phyloP scores from a whole-genome alignment of 2,329 filamentous ascomycete species.

The Aspergillus sp. region DNA sequence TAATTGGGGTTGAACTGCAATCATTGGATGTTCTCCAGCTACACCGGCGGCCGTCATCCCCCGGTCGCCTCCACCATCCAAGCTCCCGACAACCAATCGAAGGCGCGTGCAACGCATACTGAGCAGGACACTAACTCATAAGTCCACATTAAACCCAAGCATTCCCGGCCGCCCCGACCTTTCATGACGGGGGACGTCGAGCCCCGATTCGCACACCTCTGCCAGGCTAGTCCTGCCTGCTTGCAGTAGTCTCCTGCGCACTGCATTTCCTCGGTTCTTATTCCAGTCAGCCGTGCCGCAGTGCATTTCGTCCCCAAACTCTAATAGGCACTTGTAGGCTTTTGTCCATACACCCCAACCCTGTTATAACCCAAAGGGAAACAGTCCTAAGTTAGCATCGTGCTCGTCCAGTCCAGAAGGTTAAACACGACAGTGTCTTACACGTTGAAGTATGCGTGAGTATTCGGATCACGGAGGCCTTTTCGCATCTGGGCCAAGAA shows the following conservation, averaged over 20 bases:
- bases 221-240: neutral
- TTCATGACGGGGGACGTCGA: neutral
- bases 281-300: neutral
- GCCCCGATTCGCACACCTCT: neutral
- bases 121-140: neutral
- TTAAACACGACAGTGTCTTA: constrained; percentile 12
- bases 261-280: neutral
- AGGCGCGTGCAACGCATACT: neutral
- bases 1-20: neutral
- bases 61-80: neutral
- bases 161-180: constrained; percentile 12
- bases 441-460: constrained; percentile 28
- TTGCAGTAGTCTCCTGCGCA: neutral
- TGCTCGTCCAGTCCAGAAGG: neutral
- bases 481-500: constrained; percentile 27
- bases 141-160: neutral
- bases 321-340: constrained; percentile 11
- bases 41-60: neutral
- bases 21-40: neutral
- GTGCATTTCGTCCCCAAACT: neutral
- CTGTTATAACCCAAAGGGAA: neutral
- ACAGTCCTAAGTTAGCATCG: neutral
- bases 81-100: neutral
- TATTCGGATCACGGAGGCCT: constrained; percentile 23
- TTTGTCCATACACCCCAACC: constrained; percentile 22